Base-by-base conservation (phyloP, 352 stramenopile species). In the Elongisporangium anandrum region DNA sequence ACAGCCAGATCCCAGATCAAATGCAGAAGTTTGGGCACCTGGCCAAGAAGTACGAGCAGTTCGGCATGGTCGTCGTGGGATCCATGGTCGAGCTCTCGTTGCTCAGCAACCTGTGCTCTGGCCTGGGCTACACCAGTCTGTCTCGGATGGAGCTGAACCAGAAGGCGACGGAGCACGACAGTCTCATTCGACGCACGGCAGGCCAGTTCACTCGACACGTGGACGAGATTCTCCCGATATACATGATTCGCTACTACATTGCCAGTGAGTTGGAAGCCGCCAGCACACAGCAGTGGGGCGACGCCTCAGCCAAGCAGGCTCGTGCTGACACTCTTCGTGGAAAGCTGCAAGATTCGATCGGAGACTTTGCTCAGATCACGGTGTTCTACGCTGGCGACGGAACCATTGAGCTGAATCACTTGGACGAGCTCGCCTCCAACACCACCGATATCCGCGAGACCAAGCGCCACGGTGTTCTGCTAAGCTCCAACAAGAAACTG, bases 1-100 rank as follows among this genome's bases (percentile, higher is more conserved):
- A 62, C 57, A 52, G 56, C 12, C 57, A 62, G 34, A 62, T 62
- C 57, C 57, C 57, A 21, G 56, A 62, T 7, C 57, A 62, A 22
- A 48, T 62, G 5, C 34, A 62, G 50, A 16, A 45, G 34, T 45
- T 45, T 45, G 34, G 34, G 34, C 34, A 45, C 13, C 16, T 45
- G 34, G 34, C 34, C 49, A 45, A 48, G 20, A 56, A 57, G 20
- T 62, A 62, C 38, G 17, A 62, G 50, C 16, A 38, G 22, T 62
- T 62, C 38, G 57, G 57, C 15, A 47, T 62, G 21, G 34, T 51
- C 10, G 57, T 62, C 12, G 56, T 62, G 9, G 56, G 50, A 15
- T 50, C 53, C 12, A 38, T 56, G 0, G 57, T 57, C 57, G 57
- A 62, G 38, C 38, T 62, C 9, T 62, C 57, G 57, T 20, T 52